Base-by-base conservation (phyloP, 805 yeast species). In the Yamadazyma nakazawae region DNA sequence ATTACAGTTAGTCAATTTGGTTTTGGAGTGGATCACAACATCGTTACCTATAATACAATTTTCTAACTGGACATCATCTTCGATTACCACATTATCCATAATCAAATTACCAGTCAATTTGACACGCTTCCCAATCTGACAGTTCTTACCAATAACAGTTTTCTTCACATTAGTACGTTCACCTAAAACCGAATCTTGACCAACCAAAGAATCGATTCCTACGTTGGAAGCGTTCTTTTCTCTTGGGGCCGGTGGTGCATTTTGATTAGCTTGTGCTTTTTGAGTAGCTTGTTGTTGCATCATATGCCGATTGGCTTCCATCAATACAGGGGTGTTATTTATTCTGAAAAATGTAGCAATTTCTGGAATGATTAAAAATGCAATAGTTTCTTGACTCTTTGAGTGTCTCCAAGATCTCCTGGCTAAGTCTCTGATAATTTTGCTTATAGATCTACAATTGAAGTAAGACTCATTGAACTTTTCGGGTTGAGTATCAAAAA, bases 381-480 rank as follows among this genome's bases (percentile, higher is more conserved):
- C 85, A 14, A 94, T 78, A 0, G 83, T 78, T 46, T 82, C 88
- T 51, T 74, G 73, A 9, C 65, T 60, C 5, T 59, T 56, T 0
- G 85, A 73, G 61, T 90, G 96, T 56, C 78, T 79, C 99, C 99
- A 94, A 1, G 96, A 84, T 52, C 96, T 80, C 64, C 98, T 80
- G 2, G 96, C 95, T 48, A 92, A 67, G 59, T 90, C 96, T 59
- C 98, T 80, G 36, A 90, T 78, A 19, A 91, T 74, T 59, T 86
- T 86, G 18, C 78, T 76, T 32, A 82, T 67, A 4, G 89, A 75
- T 53, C 81, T 75, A 48, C 68, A 67, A 42, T 63, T 46, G 54
- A 71, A 68, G 52, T 72, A 72, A 2, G 56, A 51, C 55, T 65
- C 78, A 43, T 49, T 64, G 58, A 50, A 66, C 51, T 66, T 64